Evolutionary conservation across 2,329 filamentous ascomycete genomes (phyloP).

Genomic region (Arthrinium phaeospermum): DNA sequence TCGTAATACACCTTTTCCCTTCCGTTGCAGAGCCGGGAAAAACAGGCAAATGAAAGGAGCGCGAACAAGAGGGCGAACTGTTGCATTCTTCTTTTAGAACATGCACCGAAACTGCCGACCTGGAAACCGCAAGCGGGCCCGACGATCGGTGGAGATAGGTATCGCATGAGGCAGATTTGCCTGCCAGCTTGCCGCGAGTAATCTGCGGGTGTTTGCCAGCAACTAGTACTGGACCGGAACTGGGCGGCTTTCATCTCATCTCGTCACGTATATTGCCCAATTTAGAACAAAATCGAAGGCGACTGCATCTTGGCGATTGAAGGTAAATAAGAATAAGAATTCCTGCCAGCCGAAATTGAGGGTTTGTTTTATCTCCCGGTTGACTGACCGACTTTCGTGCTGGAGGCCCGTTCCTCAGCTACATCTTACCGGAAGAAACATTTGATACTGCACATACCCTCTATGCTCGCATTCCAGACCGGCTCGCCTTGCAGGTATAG

Average conservation of each 20-base stretch:
- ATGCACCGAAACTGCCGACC: conserved; percentile 9
- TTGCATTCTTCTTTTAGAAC: conserved; percentile 10
- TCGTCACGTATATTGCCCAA: neutral
- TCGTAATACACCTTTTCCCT: neutral
- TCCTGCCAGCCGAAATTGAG: neutral
- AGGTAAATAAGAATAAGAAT: conserved; percentile 3
- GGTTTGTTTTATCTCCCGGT: neutral
- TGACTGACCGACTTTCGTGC: neutral
- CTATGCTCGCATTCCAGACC: neutral
- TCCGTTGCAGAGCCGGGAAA: neutral
- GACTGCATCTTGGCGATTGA: neutral
- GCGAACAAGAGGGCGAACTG: neutral
- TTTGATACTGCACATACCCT: neutral
- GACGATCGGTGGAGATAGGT: neutral
- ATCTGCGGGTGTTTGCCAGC: neutral
- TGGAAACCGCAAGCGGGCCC: neutral
- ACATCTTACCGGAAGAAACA: neutral
- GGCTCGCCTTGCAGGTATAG: neutral
- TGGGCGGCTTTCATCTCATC: neutral
- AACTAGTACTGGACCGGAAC: neutral
- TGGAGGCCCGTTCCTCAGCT: neutral
- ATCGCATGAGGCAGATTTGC: neutral
- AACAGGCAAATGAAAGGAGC: conserved; percentile 8
- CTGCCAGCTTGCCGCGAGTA: neutral
- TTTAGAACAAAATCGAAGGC: neutral